Conservation (phyloP, 106 monocot genomes). For the Chionographis japonica region DNA sequence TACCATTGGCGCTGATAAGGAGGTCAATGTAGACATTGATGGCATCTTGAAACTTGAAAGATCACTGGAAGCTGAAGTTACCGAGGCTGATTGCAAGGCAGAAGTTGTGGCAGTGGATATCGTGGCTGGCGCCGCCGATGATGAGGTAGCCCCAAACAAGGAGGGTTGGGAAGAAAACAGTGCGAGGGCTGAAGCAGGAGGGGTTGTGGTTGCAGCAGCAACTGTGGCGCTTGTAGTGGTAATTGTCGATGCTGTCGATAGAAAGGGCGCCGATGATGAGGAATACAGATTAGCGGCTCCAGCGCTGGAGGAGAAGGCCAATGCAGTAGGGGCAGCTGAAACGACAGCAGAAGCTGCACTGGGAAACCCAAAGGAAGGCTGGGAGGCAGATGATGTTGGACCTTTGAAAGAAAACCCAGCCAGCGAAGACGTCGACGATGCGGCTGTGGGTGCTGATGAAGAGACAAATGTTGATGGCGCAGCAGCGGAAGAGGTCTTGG, state of each 20-base stretch:
- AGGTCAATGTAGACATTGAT: neutral
- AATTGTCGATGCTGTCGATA: too few species aligned
- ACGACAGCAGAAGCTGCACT: too few species aligned
- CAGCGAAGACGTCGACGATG: too few species aligned
- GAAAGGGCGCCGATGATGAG: too few species aligned
- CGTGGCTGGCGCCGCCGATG: constrained; percentile 14
- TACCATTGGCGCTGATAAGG: neutral
- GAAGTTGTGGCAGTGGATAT: neutral
- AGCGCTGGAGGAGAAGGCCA: too few species aligned
- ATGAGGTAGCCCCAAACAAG: constrained; percentile 16
- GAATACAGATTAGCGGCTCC: too few species aligned
- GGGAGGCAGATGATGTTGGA: too few species aligned
- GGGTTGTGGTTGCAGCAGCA: neutral
- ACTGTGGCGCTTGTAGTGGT: too few species aligned
- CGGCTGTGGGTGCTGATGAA: neutral
- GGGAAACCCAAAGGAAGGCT: too few species aligned
- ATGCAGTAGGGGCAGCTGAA: too few species aligned
- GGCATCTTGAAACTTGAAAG: constrained; percentile 7
- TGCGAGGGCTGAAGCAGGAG: neutral
- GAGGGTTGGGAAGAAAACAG: constrained; percentile 5
- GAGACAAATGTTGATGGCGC: neutral
- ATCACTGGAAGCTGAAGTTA: constrained; percentile 5
- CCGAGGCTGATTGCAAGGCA: neutral
- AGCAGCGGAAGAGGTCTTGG: constrained; percentile 1
- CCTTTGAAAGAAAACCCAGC: too few species aligned